A percentile compares a stretch with the other conserved stretches of the same genome.
Conservation (phyloP, 139 green algal species). For the Chlorella sp. region DNA sequence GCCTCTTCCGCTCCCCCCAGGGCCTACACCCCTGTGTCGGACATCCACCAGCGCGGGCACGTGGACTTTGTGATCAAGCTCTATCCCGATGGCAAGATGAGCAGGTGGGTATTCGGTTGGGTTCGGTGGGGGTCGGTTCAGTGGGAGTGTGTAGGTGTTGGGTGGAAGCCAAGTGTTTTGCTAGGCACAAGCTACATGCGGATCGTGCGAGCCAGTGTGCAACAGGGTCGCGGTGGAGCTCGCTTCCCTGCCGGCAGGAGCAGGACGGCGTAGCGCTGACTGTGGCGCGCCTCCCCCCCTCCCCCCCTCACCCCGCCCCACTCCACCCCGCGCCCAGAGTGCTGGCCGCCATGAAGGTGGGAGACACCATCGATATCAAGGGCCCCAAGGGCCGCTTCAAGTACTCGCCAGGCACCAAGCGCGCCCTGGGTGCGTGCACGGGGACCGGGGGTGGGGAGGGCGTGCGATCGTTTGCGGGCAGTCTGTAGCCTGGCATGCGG, state of each 20-base stretch:
- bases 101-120: too few relatives aligned
- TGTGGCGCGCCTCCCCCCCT: not conserved
- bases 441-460: too few relatives aligned
- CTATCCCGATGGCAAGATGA: slow-evolving; percentile 7
- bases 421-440: slow-evolving; percentile 61
- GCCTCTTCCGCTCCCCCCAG: not conserved
- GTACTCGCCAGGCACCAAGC: slow-evolving; percentile 75
- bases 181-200: too few relatives aligned
- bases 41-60: slow-evolving; percentile 54
- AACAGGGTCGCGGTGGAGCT: too few relatives aligned
- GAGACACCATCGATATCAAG: slow-evolving; percentile 83
- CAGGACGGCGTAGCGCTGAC: not conserved
- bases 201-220: too few relatives aligned
- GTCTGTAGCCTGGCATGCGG: too few relatives aligned
- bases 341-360: slow-evolving; percentile 55
- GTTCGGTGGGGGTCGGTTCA: too few relatives aligned
- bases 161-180: too few relatives aligned
- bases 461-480: too few relatives aligned
- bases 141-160: too few relatives aligned
- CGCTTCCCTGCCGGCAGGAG: too few relatives aligned
- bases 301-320: not conserved
- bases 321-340: too few relatives aligned
- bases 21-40: slow-evolving; percentile 80
- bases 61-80: slow-evolving; percentile 94
- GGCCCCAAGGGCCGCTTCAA: slow-evolving; percentile 85